Evolutionary conservation across 2,329 filamentous ascomycete genomes (phyloP).

Genomic region (Aspergillus quadrilineatus): DNA sequence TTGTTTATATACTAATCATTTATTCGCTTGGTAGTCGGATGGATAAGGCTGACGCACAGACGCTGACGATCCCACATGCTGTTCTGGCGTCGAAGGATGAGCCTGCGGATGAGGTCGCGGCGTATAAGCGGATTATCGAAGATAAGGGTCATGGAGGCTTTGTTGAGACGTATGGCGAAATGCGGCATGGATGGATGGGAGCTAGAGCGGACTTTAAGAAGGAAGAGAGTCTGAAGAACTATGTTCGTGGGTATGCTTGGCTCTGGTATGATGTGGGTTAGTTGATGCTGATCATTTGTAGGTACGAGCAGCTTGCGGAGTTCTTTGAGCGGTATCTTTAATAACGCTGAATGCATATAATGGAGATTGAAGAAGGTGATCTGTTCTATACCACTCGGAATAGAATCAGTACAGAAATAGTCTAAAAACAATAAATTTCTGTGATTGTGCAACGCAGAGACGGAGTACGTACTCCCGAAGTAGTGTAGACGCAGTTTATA

Average conservation of each 20-base stretch:
- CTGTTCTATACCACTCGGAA: too few species aligned
- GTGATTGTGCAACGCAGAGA: background rate
- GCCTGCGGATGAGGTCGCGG: conserved; percentile 51
- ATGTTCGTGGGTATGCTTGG: conserved; percentile 52
- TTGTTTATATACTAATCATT: background rate
- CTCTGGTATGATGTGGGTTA: background rate
- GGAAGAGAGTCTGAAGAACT: conserved; percentile 56
- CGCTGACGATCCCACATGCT: conserved; percentile 61
- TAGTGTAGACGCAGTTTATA: background rate
- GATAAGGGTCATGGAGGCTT: conserved; percentile 54
- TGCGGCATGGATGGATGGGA: conserved; percentile 74
- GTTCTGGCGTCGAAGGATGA: conserved; percentile 68
- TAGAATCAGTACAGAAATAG: too few species aligned
- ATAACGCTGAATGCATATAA: background rate
- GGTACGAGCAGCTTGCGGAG: conserved; percentile 22
- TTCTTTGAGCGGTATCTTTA: conserved; percentile 28
- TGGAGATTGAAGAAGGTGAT: background rate
- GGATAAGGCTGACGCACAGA: conserved; percentile 60
- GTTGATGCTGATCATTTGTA: background rate
- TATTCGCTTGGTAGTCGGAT: conserved; percentile 31
- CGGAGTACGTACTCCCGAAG: too few species aligned
- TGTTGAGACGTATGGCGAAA: conserved; percentile 65
- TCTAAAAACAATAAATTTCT: background rate
- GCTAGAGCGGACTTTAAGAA: conserved; percentile 62
- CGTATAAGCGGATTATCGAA: conserved; percentile 53